These are phyloP conservation scores for Sclerotinia glacialis DNA, from an alignment of 2,329 filamentous ascomycete genomes.

Conservation along the genomic window DNA sequence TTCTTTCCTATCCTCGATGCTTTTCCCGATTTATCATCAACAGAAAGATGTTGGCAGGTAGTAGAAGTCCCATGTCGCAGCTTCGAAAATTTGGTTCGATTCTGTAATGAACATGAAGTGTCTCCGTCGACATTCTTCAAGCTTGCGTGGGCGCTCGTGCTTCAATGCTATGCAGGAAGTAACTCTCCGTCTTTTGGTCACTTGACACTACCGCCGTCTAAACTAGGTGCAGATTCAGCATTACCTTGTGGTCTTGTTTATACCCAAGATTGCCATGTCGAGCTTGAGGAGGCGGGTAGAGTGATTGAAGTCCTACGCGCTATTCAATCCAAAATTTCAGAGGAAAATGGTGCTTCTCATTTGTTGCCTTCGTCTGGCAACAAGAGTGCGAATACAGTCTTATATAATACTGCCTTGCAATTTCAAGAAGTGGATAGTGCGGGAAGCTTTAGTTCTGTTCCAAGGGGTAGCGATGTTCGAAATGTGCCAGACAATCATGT, in stretches of 20 bases:
- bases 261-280: background rate
- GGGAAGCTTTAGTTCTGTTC: background rate
- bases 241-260: background rate
- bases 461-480: background rate
- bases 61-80: slow-evolving; percentile 2
- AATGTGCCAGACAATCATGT: background rate
- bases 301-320: background rate
- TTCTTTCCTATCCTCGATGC: slow-evolving; percentile 16
- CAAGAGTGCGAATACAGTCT: background rate
- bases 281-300: background rate
- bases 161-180: slow-evolving; percentile 41
- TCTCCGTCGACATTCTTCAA: slow-evolving; percentile 9
- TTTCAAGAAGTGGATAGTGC: background rate
- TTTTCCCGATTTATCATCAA: background rate
- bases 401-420: slow-evolving; percentile 11
- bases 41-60: slow-evolving; percentile 12
- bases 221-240: background rate
- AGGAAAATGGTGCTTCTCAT: background rate
- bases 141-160: slow-evolving; percentile 43
- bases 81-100: background rate
- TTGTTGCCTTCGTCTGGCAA: background rate
- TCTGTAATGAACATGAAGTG: slow-evolving; percentile 4
- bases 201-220: slow-evolving; percentile 35
- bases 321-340: background rate
- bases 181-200: slow-evolving; percentile 44